Base-by-base conservation (phyloP, 768 basidiomycete genomes). In the Megacollybia marginata region DNA sequence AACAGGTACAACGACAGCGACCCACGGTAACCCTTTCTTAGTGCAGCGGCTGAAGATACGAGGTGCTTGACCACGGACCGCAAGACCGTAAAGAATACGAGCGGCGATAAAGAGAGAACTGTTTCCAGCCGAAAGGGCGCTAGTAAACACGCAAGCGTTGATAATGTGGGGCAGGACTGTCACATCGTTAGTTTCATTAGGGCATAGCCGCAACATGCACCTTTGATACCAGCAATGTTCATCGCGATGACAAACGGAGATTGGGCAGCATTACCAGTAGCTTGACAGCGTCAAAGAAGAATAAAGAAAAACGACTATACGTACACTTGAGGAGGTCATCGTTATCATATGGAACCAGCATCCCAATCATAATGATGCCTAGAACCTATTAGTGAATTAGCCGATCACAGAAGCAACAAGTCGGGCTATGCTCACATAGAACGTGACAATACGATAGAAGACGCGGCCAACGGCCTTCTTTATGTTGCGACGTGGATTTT, bases 401-500 rank as follows among this genome's bases (percentile, higher is more conserved):
- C 5, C 47, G n/a, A 11, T 34, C 15, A 15, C 20, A 18, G 15
- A 45, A 9, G 11, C 23, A 18, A 4, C 4, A 1, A 20, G 32
- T 15, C 6, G 23, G n/a, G n/a, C n/a, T n/a, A 16, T 32, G 58
- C 77, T 52, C 52, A 80, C 78, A 57, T 90, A 91, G 74, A 91
- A 91, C 28, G 89, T 54, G 8, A 86, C 54, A 56, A 95, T 85
- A 53, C 92, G 82, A 67, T 80, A 88, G 63, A 90, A 88, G 5
- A 92, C 88, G 18, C 85, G 73, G 34, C 76, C 72, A 46, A 89
- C 80, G 19, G 88, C 88, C 59, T 81, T 87, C 19, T 79, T 70
- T 54, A 93, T 87, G 58, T 88, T 89, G 31, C 83, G 81, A 34
- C 88, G 79, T 7, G 91, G 90, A 59, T 76, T 87, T 59, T 80